Base-by-base conservation (phyloP, 108 stramenopile genomes). In the Pseudonitzschia delicatissima region DNA sequence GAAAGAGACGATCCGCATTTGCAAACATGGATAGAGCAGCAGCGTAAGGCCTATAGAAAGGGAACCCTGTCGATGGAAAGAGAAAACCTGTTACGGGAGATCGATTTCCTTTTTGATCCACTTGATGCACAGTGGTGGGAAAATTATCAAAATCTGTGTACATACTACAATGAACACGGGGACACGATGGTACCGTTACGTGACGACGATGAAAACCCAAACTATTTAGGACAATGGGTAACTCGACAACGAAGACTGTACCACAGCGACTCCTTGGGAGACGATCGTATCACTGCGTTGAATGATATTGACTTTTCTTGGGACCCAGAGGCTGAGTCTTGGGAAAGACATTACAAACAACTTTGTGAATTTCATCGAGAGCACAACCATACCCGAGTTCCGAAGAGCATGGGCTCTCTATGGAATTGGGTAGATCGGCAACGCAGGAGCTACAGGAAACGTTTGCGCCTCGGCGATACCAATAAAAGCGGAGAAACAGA, bases 211-310 rank as follows among this genome's bases (percentile, higher is more conserved):
- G 58, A 61, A 5, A 62, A 81, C 65, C 72, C 80, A 11, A 55
- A 60, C 13, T 55, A 55, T 55, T 72, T 87, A 18, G 81, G 77
- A 45, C 45, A 57, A 33, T 87, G 86, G 86, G 82, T 87, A 9
- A 68, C 77, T 31, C 81, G 76, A 23, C 83, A 87, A 71, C 48
- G 86, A 45, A 21, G 33, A 11, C 63, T 68, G 35, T 77, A 80
- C 40, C 45, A 64, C 21, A 12, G 32, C 2, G 40, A 48, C 9
- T 18, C 44, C 21, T 29, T 76, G 20, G 18, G 40, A 7, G 47
- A 45, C 1, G 49, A 64, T 25, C 74, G 74, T 25, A 73, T 72
- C 31, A 12, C 60, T 13, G 77, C 67, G 7, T 44, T 78, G 53
- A 71, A 71, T 23, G 37, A 37, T 4, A 59, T 77, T 21, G 66